These are phyloP conservation scores for Conoideocrella luteorostrata DNA, from an alignment of 2,329 filamentous ascomycete genomes.

Conservation along the genomic window DNA sequence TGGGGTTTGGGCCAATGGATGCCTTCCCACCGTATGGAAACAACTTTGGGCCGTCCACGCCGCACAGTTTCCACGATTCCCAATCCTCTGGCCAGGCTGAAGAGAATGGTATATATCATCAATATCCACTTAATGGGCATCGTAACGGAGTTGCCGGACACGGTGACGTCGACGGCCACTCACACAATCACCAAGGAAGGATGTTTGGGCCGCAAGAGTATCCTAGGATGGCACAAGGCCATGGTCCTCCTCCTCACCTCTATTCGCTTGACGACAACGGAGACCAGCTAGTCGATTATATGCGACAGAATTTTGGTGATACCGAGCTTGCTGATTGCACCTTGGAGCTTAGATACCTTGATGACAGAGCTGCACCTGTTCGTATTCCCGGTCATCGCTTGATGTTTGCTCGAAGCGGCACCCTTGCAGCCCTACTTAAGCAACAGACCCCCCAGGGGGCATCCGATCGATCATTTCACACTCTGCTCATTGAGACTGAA, in stretches of 20 bases:
- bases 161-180: constrained; percentile 22
- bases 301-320: constrained; percentile 30
- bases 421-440: constrained; percentile 20
- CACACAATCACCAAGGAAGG: constrained; percentile 22
- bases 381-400: constrained; percentile 48
- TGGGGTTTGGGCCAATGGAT: constrained; percentile 29
- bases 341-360: constrained; percentile 38
- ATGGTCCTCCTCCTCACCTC: constrained; percentile 21
- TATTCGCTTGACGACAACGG: constrained; percentile 21
- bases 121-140: constrained; percentile 31
- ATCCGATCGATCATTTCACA: constrained; percentile 18
- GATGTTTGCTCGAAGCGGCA: constrained; percentile 45
- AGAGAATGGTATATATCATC: constrained; percentile 35
- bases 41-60: constrained; percentile 47
- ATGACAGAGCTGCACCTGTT: constrained; percentile 32
- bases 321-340: constrained; percentile 35
- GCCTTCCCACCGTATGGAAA: constrained; percentile 26
- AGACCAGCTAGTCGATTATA: constrained; percentile 32
- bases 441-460: constrained; percentile 25
- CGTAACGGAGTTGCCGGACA: constrained; percentile 28
- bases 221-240: constrained; percentile 26
- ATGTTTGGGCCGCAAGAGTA: constrained; percentile 26
- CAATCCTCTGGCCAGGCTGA: constrained; percentile 47
- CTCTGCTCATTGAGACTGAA: constrained; percentile 37
- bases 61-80: constrained; percentile 57